Evolutionary conservation across 129 eudicot species (phyloP).

Genomic region (Flaveria linearis): DNA sequence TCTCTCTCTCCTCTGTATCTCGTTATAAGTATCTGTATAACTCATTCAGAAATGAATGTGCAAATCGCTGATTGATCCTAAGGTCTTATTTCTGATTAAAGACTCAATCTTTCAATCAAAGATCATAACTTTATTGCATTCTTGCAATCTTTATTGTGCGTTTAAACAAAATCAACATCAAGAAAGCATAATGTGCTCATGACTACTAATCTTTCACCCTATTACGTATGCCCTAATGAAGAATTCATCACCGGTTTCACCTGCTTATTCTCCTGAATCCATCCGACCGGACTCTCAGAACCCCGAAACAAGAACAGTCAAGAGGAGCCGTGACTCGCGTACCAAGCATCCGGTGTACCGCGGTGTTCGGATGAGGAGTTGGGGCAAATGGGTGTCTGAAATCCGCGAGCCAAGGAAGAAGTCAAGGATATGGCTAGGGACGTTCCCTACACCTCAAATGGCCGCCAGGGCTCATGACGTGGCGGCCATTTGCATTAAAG

Average conservation of each 20-base stretch:
- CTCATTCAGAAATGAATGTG: conserved; percentile 11
- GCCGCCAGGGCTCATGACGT: conserved; percentile 89
- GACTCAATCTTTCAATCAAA: background rate
- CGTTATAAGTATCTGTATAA: conserved; percentile 23
- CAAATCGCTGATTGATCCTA: conserved; percentile 24
- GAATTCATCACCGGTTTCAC: conserved; percentile 3
- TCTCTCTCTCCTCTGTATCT: background rate
- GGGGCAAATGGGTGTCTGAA: conserved; percentile 97
- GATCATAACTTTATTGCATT: conserved; percentile 11
- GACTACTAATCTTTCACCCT: conserved; percentile 22
- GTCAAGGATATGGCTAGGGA: conserved; percentile 85
- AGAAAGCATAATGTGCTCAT: conserved; percentile 14
- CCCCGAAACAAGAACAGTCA: conserved; percentile 12
- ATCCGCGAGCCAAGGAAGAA: conserved; percentile 75
- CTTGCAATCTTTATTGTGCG: conserved; percentile 9
- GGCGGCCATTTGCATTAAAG: conserved; percentile 63
- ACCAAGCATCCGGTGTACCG: conserved; percentile 64
- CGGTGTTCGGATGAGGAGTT: conserved; percentile 79
- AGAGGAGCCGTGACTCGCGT: conserved; percentile 28
- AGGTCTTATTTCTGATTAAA: conserved; percentile 9
- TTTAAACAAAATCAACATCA: conserved; percentile 9
- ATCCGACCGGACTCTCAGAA: conserved; percentile 12
- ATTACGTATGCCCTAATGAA: conserved; percentile 34
- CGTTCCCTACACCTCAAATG: conserved; percentile 79
- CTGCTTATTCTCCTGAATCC: background rate